Evolutionary conservation across 768 basidiomycete genomes (phyloP).

Genomic region (Termitomyces sp.): DNA sequence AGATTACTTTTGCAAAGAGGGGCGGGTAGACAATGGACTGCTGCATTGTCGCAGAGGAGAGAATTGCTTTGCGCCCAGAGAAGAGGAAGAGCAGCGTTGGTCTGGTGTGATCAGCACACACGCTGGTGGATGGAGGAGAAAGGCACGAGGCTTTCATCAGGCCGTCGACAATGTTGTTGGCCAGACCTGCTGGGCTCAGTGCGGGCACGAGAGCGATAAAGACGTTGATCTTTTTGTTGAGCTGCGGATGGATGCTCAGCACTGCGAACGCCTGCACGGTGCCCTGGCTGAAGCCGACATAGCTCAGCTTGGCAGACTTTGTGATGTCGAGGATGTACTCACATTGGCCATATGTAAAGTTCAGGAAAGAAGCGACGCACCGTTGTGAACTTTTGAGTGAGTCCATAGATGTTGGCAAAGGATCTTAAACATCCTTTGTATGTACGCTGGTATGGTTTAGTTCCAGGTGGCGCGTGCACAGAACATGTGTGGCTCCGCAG

Average conservation of each 20-base stretch:
- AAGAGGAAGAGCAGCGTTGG: conserved; percentile 78
- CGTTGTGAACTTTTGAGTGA: conserved; percentile 81
- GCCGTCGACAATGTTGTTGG: conserved; percentile 74
- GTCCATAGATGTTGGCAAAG: conserved; percentile 74
- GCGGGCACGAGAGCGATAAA: conserved; percentile 83
- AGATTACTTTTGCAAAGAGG: conserved; percentile 69
- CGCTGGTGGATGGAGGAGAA: conserved; percentile 1
- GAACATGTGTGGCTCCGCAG: conserved; percentile 71
- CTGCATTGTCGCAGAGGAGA: conserved; percentile 80
- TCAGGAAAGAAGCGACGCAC: conserved; percentile 33
- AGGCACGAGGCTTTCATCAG: conserved; percentile 77
- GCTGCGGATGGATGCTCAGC: conserved; percentile 70
- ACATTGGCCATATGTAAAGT: background rate
- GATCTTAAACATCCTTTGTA: conserved; percentile 76
- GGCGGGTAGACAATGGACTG: conserved; percentile 83
- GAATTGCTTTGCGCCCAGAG: conserved; percentile 79
- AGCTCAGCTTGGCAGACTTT: conserved; percentile 60
- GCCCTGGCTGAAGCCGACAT: conserved; percentile 84
- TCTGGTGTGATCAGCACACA: conserved; percentile 25
- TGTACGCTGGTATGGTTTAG: conserved; percentile 77
- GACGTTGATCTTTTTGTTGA: conserved; percentile 77
- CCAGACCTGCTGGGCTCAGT: conserved; percentile 72
- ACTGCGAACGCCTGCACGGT: conserved; percentile 81
- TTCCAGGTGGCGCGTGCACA: conserved; percentile 74
- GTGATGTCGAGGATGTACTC: conserved; percentile 71